Evolutionary conservation across 352 stramenopile species (phyloP), one percentile per base, ranked within the genome.

Genomic region (Globisporangium radiosum): DNA sequence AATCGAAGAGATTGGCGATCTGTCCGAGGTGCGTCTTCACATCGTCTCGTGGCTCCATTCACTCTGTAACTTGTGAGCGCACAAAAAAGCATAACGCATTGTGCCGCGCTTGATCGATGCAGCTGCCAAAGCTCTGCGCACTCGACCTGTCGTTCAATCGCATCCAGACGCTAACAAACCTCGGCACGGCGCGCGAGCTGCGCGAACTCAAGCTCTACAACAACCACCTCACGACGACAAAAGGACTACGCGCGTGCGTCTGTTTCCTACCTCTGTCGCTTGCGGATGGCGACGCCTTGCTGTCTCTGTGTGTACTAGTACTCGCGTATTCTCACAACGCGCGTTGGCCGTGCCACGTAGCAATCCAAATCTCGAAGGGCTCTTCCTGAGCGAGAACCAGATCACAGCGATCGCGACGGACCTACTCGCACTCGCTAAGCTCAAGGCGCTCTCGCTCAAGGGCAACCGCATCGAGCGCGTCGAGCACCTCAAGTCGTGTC

Each of bases 121-220:
- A 92, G 80, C 68, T 92, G 1, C 70, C 76, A 3, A 90, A 87
- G 60, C 61, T 93, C 14, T 88, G 75, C 57, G 83, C 79, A 10
- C 62, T 93, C 25, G 84, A 93, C 53, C 68, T 93, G 42, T 93
- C 81, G 6, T 93, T 93, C 69, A 91, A 93, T 59, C 69, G 66
- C 14, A 62, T 93, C 37, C 74, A 64, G 39, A 71, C 65, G 36
- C 67, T 91, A 10, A 62, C 71, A 49, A 88, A 88, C 52, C 63
- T 91, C 15, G 63, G 70, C n/a, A 88, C 78, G 3, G 72, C 76
- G 1, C 81, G 73, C 47, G 78, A 90, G 44, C 56, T 91, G 15
- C 74, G 76, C 0, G 83, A 92, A 42, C 70, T 90, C 65, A 91
- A 90, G 62, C 68, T 73, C n/a, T 92, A 92, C 66, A 88, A 92